phyloP scores from a whole-genome alignment of 495 filamentous ascomycete genomes.

The Neurospora sp. region DNA sequence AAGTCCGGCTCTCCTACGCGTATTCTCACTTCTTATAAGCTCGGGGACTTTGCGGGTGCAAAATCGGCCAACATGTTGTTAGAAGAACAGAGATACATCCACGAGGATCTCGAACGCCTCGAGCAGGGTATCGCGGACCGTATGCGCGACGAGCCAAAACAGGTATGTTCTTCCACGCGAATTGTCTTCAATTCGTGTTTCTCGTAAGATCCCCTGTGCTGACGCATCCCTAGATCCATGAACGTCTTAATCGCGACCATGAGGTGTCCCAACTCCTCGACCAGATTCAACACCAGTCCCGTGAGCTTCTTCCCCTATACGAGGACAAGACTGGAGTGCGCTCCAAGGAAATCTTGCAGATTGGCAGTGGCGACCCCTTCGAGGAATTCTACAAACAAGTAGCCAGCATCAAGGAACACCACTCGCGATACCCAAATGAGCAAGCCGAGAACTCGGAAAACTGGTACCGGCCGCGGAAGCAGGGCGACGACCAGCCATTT shows the following conservation, averaged over 20 bases:
- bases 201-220: slow-evolving; percentile 7
- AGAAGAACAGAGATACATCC: slow-evolving; percentile 85
- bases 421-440: slow-evolving; percentile 86
- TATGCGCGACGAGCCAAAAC: slow-evolving; percentile 74
- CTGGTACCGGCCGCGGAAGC: slow-evolving; percentile 66
- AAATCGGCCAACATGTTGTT: slow-evolving; percentile 53
- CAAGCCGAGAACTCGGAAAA: slow-evolving; percentile 90
- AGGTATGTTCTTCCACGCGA: slow-evolving; percentile 46
- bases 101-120: slow-evolving; percentile 90
- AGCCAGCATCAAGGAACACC: slow-evolving; percentile 69
- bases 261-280: slow-evolving; percentile 78
- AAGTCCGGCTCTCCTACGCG: background rate
- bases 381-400: slow-evolving; percentile 88
- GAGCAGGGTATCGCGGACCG: slow-evolving; percentile 91
- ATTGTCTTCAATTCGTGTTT: background rate
- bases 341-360: slow-evolving; percentile 69
- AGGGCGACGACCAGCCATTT: slow-evolving; percentile 51
- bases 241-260: slow-evolving; percentile 79
- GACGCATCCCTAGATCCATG: slow-evolving; percentile 57
- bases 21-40: background rate
- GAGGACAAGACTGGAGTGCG: slow-evolving; percentile 62
- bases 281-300: slow-evolving; percentile 77
- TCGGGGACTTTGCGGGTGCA: background rate
- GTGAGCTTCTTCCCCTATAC: slow-evolving; percentile 74
- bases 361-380: slow-evolving; percentile 80